Conservation (phyloP, 495 filamentous ascomycete species). For the Darksidea phi region DNA sequence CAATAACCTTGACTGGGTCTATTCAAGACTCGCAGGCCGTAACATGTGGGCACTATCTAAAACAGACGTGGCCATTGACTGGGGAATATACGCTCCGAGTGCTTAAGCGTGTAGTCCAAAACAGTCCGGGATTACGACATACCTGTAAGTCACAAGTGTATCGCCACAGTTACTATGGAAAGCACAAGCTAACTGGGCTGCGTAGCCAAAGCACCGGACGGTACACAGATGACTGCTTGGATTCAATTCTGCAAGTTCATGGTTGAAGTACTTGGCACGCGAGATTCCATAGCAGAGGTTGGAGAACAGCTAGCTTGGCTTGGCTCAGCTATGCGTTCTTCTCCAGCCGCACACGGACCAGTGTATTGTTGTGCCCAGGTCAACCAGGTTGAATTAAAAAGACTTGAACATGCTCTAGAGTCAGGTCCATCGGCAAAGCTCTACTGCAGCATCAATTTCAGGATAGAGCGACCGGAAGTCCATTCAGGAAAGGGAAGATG, state of each 20-base stretch:
- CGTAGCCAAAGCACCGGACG: background rate
- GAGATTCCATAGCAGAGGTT: background rate
- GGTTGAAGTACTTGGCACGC: background rate
- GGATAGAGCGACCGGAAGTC: background rate
- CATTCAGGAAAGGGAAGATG: background rate
- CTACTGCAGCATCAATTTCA: background rate
- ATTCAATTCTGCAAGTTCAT: background rate
- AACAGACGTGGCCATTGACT: background rate
- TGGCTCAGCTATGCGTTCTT: background rate
- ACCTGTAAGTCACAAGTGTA: too few species aligned
- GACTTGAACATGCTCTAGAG: background rate
- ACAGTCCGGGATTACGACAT: too few species aligned
- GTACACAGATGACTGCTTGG: background rate
- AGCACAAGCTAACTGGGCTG: background rate
- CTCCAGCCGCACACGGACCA: background rate
- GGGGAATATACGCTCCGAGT: background rate
- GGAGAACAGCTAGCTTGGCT: background rate
- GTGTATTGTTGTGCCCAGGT: background rate
- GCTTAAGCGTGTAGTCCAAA: background rate
- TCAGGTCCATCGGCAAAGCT: too few species aligned
- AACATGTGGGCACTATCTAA: background rate
- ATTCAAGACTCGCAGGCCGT: background rate
- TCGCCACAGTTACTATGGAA: background rate
- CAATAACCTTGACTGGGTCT: background rate
- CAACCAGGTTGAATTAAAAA: too few species aligned